A percentile compares a stretch with the other conserved stretches of the same genome.
phyloP scores from a whole-genome alignment of 2,329 filamentous ascomycete species.

The Ilyonectria robusta region DNA sequence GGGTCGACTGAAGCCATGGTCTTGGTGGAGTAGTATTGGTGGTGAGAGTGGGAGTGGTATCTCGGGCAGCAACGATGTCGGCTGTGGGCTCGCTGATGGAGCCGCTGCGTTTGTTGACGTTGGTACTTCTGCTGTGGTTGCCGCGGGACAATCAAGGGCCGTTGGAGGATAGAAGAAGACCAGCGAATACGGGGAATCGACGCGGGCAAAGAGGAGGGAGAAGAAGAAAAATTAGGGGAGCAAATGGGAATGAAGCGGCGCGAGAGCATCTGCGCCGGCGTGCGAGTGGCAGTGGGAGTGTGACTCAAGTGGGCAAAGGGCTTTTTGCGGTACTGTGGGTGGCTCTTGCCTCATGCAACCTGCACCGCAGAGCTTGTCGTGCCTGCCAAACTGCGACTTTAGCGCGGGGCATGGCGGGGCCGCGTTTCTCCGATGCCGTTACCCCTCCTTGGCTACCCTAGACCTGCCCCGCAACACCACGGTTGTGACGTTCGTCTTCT shows the following conservation, averaged over 20 bases:
- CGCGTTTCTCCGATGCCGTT: conserved; percentile 31
- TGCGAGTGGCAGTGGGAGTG: conserved; percentile 38
- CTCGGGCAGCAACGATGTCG: conserved; percentile 12
- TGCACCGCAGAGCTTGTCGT: conserved; percentile 25
- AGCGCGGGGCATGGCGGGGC: conserved; percentile 34
- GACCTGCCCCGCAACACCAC: conserved; percentile 8
- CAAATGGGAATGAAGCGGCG: conserved; percentile 45
- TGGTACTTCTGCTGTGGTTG: conserved; percentile 20
- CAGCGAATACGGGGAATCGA: conserved; percentile 7
- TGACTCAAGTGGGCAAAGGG: conserved; percentile 51
- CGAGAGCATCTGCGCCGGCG: conserved; percentile 45
- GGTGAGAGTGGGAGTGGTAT: background rate
- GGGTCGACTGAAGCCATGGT: conserved; percentile 40
- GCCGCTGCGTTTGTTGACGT: background rate
- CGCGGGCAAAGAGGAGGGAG: conserved; percentile 24
- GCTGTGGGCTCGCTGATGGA: conserved; percentile 6
- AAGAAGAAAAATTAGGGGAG: conserved; percentile 40
- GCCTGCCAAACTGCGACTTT: conserved; percentile 15
- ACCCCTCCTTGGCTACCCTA: conserved; percentile 30
- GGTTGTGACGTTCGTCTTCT: background rate
- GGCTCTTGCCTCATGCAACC: conserved; percentile 20
- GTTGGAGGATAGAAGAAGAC: conserved; percentile 31
- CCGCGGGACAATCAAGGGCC: conserved; percentile 17
- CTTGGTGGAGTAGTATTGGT: conserved; percentile 35
- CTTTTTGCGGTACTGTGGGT: conserved; percentile 34